Evolutionary conservation across 345 rosid species (phyloP).

Genomic region (Boechera stricta): DNA sequence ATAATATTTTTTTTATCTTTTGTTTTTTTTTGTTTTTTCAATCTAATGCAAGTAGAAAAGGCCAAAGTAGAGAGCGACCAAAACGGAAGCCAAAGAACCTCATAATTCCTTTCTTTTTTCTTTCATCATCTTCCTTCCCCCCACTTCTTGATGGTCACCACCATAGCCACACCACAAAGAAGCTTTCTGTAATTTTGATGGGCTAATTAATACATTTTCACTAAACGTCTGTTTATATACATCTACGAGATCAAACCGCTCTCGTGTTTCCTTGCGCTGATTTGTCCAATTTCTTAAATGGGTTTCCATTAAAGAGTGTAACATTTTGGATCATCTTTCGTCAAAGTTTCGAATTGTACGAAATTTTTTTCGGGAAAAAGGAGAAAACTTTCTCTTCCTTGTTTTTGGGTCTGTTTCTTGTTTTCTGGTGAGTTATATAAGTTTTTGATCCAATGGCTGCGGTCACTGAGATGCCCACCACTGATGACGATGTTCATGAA

Average conservation of each 20-base stretch:
- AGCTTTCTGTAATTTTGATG: slow-evolving; percentile 10
- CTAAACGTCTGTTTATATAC: background rate
- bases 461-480: slow-evolving; percentile 59
- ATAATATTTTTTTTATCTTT: background rate
- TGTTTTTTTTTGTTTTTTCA: background rate
- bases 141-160: slow-evolving; percentile 32
- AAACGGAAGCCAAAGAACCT: slow-evolving; percentile 44
- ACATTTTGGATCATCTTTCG: slow-evolving; percentile 31
- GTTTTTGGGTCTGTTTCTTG: background rate
- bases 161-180: slow-evolving; percentile 37
- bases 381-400: background rate
- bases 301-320: slow-evolving; percentile 30
- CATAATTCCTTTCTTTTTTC: slow-evolving; percentile 26
- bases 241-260: slow-evolving; percentile 34
- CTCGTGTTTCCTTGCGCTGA: background rate
- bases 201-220: slow-evolving; percentile 18
- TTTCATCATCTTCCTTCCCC: slow-evolving; percentile 27
- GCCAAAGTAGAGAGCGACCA: slow-evolving; percentile 46
- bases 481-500: slow-evolving; percentile 50
- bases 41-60: slow-evolving; percentile 27
- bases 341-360: slow-evolving; percentile 16
- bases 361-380: background rate
- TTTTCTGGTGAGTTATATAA: background rate
- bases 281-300: slow-evolving; percentile 22
- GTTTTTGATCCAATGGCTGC: slow-evolving; percentile 65